Base-by-base conservation (phyloP, 1,284 basidiomycete species). In the Calocybe gambosa region DNA sequence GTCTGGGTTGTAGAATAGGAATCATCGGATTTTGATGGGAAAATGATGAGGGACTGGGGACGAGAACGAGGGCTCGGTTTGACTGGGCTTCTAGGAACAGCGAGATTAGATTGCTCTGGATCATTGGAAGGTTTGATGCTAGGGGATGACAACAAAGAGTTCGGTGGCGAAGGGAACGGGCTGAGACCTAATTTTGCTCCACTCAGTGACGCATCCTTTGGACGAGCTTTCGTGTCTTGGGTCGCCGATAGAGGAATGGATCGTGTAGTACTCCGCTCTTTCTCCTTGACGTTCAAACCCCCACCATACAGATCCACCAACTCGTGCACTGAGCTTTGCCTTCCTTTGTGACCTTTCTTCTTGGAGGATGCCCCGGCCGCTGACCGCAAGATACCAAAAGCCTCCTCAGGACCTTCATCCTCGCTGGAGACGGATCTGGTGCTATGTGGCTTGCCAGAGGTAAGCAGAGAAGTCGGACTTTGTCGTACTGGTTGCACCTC, bases 311-410 rank as follows among this genome's bases (percentile, higher is more conserved):
- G 62, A 60, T 85, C 82, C 28, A 89, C 83, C 44, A 89, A 61
- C 56, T 89, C 83, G 58, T 89, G 84, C 19, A 89, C 85, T 6
- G 87, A 89, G 54, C 78, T 81, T 65, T 89, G 85, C 50, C 85
- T 67, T 25, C 74, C 69, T 55, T 78, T 80, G 38, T 63, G 58
- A 29, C 57, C 60, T 36, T 52, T 57, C 36, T 58, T 53, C 34
- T 62, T 56, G 39, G 53, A 44, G 42, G 47, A 58, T 33, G 52
- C 13, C 36, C 62, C 56, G 15, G 45, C 40, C 25, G 51, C 53
- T 38, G 59, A 54, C 36, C 60, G 58, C 26, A 53, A 56, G 48
- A 65, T 62, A 18, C 69, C 66, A 34, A 47, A 59, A 28, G 67
- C 72, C 44, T 84, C 78, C 57, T 85, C 82, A 2, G 82, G 82